Percentiles rank a stretch among this genome's conserved stretches.
phyloP scores from a whole-genome alignment of 108 stramenopile species.

The Stephanodiscus triporus region DNA sequence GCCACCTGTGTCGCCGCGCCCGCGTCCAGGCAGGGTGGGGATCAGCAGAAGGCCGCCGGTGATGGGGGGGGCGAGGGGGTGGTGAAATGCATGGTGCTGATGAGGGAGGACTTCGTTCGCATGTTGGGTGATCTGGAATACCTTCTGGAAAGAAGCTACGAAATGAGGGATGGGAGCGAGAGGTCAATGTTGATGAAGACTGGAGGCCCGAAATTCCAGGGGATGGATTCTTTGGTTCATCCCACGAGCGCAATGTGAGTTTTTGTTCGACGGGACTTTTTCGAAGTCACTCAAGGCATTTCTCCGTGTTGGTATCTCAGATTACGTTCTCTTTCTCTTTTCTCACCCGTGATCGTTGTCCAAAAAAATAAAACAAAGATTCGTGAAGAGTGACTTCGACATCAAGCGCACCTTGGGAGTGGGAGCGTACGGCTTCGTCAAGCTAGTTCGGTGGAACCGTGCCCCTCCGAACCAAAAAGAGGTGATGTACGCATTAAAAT shows the following conservation, averaged over 20 bases:
- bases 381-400: conserved; percentile 49
- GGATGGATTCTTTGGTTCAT: conserved; percentile 9
- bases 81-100: conserved; percentile 53
- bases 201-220: not conserved
- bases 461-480: conserved; percentile 28
- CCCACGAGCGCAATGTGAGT: conserved; percentile 11
- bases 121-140: conserved; percentile 72
- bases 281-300: not conserved
- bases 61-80: not conserved
- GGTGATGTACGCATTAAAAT: conserved; percentile 56
- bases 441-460: conserved; percentile 48
- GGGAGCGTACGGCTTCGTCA: conserved; percentile 59
- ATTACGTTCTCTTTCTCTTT: conserved; percentile 2
- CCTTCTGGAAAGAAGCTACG: conserved; percentile 45
- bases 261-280: not conserved
- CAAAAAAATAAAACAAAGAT: no score
- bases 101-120: conserved; percentile 71
- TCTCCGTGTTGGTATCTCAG: not conserved
- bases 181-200: not conserved
- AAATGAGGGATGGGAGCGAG: conserved; percentile 16
- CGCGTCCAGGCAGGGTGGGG: not conserved
- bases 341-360: no score
- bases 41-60: not conserved
- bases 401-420: conserved; percentile 56
- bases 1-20: conserved; percentile 56